Evolutionary conservation across 179 eudicot genomes (phyloP), one percentile per base, ranked within the genome.

Genomic region (Nepenthes alata): DNA sequence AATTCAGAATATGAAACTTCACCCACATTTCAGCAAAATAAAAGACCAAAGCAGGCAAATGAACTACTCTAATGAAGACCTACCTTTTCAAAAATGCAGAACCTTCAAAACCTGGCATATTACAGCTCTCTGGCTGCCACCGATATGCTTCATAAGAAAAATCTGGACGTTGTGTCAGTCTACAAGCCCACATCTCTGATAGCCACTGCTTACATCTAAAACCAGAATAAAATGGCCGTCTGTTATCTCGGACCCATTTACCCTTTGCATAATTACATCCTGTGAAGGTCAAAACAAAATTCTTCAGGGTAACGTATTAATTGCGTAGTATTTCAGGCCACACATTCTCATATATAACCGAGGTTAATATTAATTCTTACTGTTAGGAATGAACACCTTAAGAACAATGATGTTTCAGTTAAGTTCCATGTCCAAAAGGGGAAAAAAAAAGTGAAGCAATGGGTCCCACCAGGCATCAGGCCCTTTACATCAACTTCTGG

Each of bases 141-240:
- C 75, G 81, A 45, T 75, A 85, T 59, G 80, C 49, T 76, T 90
- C 97, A 59, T 83, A 90, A 58, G 86, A 78, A 73, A 90, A 90
- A 77, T 90, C 97, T 34, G 88, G 73, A 9, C 97, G 84, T 55
- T 74, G 83, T 0, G 93, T 85, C 63, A 90, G 72, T 55, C 95
- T 75, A 73, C 97, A 90, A 14, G 97, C 86, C 97, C 97, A 90
- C 89, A 83, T 80, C 50, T 80, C 89, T 12, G 97, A 90, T 36
- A 90, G 70, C 95, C 95, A 90, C 65, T 80, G 89, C 82, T 85
- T 90, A 58, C 97, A 90, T 35, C 77, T 78, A 57, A 72, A 81
- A 34, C 97, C 97, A 53, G 95, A 90, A 77, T 90, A 90, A 58
- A 90, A 63, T 11, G 95, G 97, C 55, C 88, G 73, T 53, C 64